Percentiles rank a stretch among this genome's conserved stretches.
Evolutionary conservation across 352 stramenopile species (phyloP).

Genomic region (Discostella stelligera): DNA sequence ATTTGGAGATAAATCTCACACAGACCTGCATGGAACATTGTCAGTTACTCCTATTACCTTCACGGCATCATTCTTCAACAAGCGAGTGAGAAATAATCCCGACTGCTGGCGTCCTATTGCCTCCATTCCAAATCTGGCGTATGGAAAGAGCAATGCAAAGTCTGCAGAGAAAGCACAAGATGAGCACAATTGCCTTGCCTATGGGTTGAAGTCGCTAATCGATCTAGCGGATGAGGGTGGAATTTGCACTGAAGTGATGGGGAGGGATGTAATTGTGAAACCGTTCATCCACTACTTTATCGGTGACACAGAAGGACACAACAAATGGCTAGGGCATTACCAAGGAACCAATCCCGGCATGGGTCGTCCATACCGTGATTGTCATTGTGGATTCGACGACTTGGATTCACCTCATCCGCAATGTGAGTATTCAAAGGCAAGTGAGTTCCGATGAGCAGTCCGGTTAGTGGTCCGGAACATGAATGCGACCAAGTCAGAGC

Average conservation of each 20-base stretch:
- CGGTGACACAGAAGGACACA: conserved; percentile 30
- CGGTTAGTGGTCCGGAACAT: too few relatives aligned
- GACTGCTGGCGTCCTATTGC: conserved; percentile 17
- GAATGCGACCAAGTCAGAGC: too few relatives aligned
- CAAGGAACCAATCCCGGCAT: not conserved
- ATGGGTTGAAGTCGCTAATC: conserved; percentile 13
- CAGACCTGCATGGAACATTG: conserved; percentile 15
- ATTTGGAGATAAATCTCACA: conserved; percentile 38
- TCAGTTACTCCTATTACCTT: conserved; percentile 17
- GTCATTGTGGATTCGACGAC: conserved; percentile 10
- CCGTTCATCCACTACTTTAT: conserved; percentile 31
- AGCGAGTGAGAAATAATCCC: conserved; percentile 3
- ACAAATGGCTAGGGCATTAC: conserved; percentile 12
- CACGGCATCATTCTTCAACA: conserved; percentile 20
- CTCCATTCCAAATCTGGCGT: conserved; percentile 34
- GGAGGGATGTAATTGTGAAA: not conserved
- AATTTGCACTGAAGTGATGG: conserved; percentile 1
- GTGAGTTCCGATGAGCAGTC: too few relatives aligned
- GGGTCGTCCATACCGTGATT: conserved; percentile 18
- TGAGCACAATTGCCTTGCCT: not conserved
- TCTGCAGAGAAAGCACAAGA: not conserved
- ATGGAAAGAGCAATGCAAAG: conserved; percentile 26
- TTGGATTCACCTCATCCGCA: not conserved
- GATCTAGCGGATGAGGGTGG: not conserved
- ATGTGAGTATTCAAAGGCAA: too few relatives aligned